Evolutionary conservation across 352 stramenopile species (phyloP), one percentile per base, ranked within the genome.

Genomic region (Globisporangium apiculatum): DNA sequence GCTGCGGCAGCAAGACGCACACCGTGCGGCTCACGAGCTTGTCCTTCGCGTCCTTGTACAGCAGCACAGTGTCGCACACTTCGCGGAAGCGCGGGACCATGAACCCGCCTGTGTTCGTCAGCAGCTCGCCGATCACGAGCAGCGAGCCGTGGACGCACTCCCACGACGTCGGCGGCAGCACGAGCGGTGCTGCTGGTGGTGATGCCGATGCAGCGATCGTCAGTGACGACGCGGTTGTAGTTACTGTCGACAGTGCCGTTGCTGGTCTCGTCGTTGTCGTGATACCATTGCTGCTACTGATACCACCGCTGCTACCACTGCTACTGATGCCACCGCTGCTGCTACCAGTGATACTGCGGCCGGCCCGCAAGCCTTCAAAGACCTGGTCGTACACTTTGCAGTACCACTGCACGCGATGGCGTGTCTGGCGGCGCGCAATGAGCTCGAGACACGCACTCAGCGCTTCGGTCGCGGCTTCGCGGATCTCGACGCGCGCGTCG

Each of bases 21-120:
- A 95, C 83, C 0, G 79, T 79, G 3, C 82, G 79, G 40, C 69
- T 94, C 49, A 99, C 79, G 7, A 91, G 73, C 51, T 83, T 85
- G 46, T 91, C 77, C 59, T 97, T 97, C 14, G 79, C 74, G 51
- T 97, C 79, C 40, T 92, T 95, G 70, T 98, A 98, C 8, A 84
- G 73, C 48, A 99, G 62, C 2, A 99, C 92, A 6, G 90, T 97
- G 48, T 93, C 77, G 55, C 96, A 98, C 17, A 98, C 81, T 80
- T 98, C 94, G 55, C 96, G 91, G 67, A 98, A 99, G 6, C 97
- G 83, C 7, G 97, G 96, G 37, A 98, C 74, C 84, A 99, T 98
- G 67, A 99, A 99, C n/a, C 83, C 71, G 1, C 93, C 83, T 5
- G 96, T 97, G 65, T 98, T 89, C 9, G 96, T 76, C 37, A 99